Conservation (phyloP, 176 grass and related monocot genomes). For the Metroxylon sagu region DNA sequence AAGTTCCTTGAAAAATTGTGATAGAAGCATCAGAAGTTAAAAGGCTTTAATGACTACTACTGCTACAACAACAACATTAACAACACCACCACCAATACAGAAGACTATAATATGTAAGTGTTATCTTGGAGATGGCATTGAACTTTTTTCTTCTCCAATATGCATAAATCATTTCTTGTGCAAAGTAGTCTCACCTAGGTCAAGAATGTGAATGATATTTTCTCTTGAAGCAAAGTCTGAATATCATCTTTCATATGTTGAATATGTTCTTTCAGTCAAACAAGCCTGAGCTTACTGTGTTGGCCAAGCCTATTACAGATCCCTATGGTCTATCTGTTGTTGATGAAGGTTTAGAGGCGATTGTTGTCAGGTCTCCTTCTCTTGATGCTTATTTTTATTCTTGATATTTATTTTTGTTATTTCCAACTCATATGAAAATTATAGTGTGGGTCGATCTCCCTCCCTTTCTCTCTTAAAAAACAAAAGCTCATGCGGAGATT, state of each 20-base stretch:
- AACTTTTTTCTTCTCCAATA: no score
- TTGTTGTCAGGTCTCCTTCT: conserved; percentile 70
- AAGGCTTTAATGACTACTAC: no score
- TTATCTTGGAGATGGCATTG: no score
- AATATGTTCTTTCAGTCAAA: conserved; percentile 38
- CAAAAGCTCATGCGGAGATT: conserved; percentile 12
- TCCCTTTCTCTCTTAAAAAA: no score
- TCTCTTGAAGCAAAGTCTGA: no score
- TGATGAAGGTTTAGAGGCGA: conserved; percentile 55
- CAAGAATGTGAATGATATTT: conserved; percentile 2
- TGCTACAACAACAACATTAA: no score
- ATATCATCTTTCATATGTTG: no score
- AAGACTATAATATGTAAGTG: no score
- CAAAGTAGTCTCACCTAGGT: not conserved
- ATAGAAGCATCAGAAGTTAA: no score
- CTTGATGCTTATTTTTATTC: conserved; percentile 16
- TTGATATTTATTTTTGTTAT: not conserved
- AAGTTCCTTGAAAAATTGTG: no score
- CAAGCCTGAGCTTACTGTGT: conserved; percentile 52
- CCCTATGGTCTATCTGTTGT: conserved; percentile 76
- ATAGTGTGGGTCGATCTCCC: not conserved
- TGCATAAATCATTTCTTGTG: no score
- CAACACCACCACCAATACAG: no score
- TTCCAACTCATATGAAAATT: not conserved
- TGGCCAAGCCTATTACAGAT: conserved; percentile 58